A percentile compares a stretch with the other conserved stretches of the same genome.
phyloP scores from a whole-genome alignment of 1,284 basidiomycete genomes.

The Violaceomyces palustris region DNA sequence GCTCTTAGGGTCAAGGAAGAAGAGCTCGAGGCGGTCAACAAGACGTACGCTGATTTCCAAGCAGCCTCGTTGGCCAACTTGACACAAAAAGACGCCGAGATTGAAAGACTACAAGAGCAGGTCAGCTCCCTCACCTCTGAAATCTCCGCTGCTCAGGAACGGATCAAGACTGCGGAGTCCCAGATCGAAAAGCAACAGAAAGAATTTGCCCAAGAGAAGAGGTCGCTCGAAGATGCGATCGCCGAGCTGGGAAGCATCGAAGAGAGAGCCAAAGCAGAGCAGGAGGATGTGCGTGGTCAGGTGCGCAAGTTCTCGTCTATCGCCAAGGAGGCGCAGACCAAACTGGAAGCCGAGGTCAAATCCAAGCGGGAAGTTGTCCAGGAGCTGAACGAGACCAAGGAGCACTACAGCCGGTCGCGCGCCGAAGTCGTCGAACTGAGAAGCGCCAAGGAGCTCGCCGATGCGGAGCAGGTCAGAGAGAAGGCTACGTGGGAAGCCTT shows the following conservation, averaged over 20 bases:
- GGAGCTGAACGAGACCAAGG: constrained; percentile 62
- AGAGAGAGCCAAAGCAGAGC: constrained; percentile 57
- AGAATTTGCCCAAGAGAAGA: constrained; percentile 65
- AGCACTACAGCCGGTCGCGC: constrained; percentile 25
- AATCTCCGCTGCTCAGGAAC: constrained; percentile 60
- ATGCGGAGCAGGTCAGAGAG: constrained; percentile 65
- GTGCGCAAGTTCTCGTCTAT: constrained; percentile 62
- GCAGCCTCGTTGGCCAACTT: constrained; percentile 12
- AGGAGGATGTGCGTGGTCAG: constrained; percentile 55
- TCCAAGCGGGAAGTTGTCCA: constrained; percentile 60
- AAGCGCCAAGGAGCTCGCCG: constrained; percentile 61
- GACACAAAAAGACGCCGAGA: constrained; percentile 66
- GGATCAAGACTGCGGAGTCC: constrained; percentile 63
- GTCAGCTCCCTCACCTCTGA: constrained; percentile 62
- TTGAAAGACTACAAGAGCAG: constrained; percentile 63
- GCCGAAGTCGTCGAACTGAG: constrained; percentile 25
- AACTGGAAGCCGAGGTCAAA: constrained; percentile 69
- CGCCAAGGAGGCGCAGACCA: constrained; percentile 73
- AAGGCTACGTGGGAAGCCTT: constrained; percentile 78
- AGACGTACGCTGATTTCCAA: constrained; percentile 69
- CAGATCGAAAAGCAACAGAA: constrained; percentile 60
- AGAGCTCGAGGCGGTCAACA: constrained; percentile 58
- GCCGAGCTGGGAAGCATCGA: constrained; percentile 44
- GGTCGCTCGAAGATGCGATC: constrained; percentile 46
- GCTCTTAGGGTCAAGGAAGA: constrained; percentile 65